These are phyloP conservation scores for Vigna radiata DNA, from an alignment of 306 rosid species.

Conservation along the genomic window DNA sequence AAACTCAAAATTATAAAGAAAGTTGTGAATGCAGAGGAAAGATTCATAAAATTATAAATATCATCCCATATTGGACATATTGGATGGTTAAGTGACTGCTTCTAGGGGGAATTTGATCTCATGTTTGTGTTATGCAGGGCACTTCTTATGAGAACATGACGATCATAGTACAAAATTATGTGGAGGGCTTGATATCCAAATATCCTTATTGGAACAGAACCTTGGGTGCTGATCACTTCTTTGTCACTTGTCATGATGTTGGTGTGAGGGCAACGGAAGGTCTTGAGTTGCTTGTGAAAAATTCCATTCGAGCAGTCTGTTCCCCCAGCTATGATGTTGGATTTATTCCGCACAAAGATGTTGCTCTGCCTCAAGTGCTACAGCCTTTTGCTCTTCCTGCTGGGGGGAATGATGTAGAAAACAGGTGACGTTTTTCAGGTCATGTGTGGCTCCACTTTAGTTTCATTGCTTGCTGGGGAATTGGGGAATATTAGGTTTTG, in stretches of 20 bases:
- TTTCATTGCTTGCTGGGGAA: neutral
- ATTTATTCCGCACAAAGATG: slow-evolving; percentile 95
- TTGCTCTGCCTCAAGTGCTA: slow-evolving; percentile 94
- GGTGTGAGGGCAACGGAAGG: slow-evolving; percentile 99
- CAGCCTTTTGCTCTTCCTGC: slow-evolving; percentile 99
- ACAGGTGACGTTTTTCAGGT: slow-evolving; percentile 60
- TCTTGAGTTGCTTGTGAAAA: slow-evolving; percentile 81
- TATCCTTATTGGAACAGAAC: slow-evolving; percentile 99
- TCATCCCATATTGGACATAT: slow-evolving; percentile 10
- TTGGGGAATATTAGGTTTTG: slow-evolving; percentile 27
- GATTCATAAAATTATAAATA: neutral
- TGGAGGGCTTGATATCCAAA: slow-evolving; percentile 83
- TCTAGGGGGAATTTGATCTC: slow-evolving; percentile 38
- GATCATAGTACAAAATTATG: slow-evolving; percentile 80
- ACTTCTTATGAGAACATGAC: slow-evolving; percentile 96
- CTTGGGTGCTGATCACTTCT: slow-evolving; percentile 94
- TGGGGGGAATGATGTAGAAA: slow-evolving; percentile 91
- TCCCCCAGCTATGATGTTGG: slow-evolving; percentile 98
- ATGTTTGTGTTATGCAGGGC: slow-evolving; percentile 69
- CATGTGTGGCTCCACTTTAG: neutral
- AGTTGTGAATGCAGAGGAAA: neutral
- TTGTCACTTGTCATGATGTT: slow-evolving; percentile 98
- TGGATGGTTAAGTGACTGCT: slow-evolving; percentile 30
- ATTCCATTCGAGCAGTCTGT: slow-evolving; percentile 92
- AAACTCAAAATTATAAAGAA: neutral